Evolutionary conservation across 345 rosid genomes (phyloP).

Genomic region (Salix viminalis): DNA sequence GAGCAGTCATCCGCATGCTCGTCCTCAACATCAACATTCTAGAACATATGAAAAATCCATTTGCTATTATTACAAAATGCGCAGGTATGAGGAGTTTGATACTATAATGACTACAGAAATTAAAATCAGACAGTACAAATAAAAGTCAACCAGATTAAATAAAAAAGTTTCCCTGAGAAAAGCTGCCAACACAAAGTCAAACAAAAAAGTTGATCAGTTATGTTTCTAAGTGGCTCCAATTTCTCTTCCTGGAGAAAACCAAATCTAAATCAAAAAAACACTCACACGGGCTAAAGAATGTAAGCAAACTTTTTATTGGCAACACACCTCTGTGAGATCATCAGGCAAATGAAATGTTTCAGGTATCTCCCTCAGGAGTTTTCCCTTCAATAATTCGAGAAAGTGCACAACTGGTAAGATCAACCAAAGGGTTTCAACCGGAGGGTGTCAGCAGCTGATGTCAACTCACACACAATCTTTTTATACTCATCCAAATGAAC

Average conservation of each 20-base stretch:
- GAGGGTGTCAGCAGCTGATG: conserved; percentile 91
- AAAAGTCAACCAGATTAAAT: neutral
- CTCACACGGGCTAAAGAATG: neutral
- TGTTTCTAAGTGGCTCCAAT: conserved; percentile 80
- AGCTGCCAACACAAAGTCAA: neutral
- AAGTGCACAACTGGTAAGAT: conserved; percentile 87
- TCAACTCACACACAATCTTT: conserved; percentile 83
- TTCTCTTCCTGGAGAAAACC: conserved; percentile 65
- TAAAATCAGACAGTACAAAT: neutral
- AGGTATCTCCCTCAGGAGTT: conserved; percentile 80
- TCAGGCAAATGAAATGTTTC: conserved; percentile 90
- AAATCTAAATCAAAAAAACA: conserved; percentile 15
- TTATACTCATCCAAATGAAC: conserved; percentile 82
- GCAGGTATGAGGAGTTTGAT: conserved; percentile 1
- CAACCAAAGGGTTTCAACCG: conserved; percentile 60
- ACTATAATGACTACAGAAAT: neutral
- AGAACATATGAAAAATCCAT: conserved; percentile 19
- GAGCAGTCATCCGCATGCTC: conserved; percentile 77
- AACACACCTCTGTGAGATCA: conserved; percentile 85
- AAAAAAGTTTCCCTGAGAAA: neutral
- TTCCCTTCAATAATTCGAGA: conserved; percentile 84
- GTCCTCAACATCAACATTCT: conserved; percentile 73
- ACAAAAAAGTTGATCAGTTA: conserved; percentile 45
- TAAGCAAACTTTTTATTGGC: conserved; percentile 12
- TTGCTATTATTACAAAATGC: neutral